Base-by-base conservation (phyloP, 1,284 basidiomycete genomes). In the Ustilago cynodontis region DNA sequence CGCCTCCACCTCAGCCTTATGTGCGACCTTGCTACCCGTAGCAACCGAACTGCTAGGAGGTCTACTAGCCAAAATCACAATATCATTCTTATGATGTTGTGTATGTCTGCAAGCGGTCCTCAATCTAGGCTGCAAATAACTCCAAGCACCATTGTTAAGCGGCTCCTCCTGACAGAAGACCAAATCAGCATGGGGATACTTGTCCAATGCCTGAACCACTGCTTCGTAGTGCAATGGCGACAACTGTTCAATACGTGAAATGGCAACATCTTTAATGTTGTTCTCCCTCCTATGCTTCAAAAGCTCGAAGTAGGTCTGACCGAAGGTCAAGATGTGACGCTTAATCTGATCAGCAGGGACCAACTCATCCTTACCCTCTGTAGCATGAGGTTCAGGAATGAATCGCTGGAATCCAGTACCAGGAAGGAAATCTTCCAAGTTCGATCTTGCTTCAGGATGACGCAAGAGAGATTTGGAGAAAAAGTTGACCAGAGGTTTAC, bases 381-480 rank as follows among this genome's bases (percentile, higher is more conserved):
- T 88, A 14, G 91, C 89, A 78, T 93, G 91, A 29, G 91, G 85
- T 66, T 99, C 96, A 54, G 95, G 93, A 63, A 99, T 86, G 88
- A 96, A 99, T 70, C 95, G 91, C 88, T 95, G 90, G 91, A 99
- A 99, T 84, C 91, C 88, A 18, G 93, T 94, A 41, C 97, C 93
- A 73, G 91, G 93, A 35, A 90, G 87, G 91, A 99, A 94, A 86
- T 98, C 96, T 13, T 90, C 90, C 10, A 99, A 88, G 22, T 90
- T 89, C 0, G 95, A 98, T 73, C 93, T 92, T 39, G 94, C 96
- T 66, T 90, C 90, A 13, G 96, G 94, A 87, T 98, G 95, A 80
- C 96, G 94, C 60, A 99, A 89, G 47, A 99, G 90, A 71, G 90
- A 92, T 89, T 99, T 99, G 54, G 94, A 96, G 91, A 98, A 98